Conservation (phyloP, 169 alveolate genomes). For the Plasmodium malariae region DNA sequence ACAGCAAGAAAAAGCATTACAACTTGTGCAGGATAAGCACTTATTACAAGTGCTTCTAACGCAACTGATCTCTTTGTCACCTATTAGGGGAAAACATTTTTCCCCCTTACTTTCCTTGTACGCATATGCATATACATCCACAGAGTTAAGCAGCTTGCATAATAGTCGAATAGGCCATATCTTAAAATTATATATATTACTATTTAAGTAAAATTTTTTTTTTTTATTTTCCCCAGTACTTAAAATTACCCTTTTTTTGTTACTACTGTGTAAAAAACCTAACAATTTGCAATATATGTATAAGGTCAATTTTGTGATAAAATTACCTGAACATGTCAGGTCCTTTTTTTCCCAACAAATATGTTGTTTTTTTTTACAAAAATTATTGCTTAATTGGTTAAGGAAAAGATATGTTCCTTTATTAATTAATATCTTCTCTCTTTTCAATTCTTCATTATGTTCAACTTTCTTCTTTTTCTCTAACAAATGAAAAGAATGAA, state of each 20-base stretch:
- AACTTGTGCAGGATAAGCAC: neutral
- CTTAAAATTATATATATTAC: neutral
- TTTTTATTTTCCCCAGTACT: neutral
- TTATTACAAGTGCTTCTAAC: no score
- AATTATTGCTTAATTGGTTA: neutral
- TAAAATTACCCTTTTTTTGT: no score
- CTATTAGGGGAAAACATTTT: neutral
- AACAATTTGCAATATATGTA: neutral
- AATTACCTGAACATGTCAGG: neutral
- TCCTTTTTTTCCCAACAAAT: neutral
- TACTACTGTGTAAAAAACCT: neutral
- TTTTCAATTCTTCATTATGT: neutral
- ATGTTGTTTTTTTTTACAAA: neutral
- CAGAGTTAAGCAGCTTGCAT: neutral
- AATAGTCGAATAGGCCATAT: neutral
- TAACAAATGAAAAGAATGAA: constrained; percentile 8
- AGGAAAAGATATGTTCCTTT: neutral
- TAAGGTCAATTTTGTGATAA: no score
- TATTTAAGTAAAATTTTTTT: neutral
- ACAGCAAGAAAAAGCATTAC: neutral
- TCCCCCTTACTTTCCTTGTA: neutral
- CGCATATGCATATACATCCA: neutral
- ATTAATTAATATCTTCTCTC: neutral
- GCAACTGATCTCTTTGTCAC: neutral
- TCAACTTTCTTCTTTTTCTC: neutral